A percentile compares a stretch with the other conserved stretches of the same genome.
These are phyloP conservation scores for Laburnicola sp. DNA, from an alignment of 2,329 filamentous ascomycete species.

Conservation along the genomic window DNA sequence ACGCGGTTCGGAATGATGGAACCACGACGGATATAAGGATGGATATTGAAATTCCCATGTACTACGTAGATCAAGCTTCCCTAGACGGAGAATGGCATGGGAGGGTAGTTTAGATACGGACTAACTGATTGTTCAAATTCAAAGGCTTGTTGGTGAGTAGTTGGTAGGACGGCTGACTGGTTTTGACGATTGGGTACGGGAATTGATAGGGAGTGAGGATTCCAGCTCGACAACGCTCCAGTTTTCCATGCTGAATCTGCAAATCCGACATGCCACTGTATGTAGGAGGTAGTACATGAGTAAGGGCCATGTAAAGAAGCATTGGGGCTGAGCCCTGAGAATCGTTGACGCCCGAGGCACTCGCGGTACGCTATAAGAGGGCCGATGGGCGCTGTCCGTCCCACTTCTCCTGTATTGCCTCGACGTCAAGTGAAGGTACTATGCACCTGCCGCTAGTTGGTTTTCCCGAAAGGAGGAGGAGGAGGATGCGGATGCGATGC, in stretches of 20 bases:
- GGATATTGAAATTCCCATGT: too few species aligned
- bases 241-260: background rate
- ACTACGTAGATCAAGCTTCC: too few species aligned
- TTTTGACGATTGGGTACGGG: too few species aligned
- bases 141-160: too few species aligned
- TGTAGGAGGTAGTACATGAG: background rate
- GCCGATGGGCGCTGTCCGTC: background rate
- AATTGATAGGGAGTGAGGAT: too few species aligned
- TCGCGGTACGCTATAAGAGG: slow-evolving; percentile 5
- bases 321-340: slow-evolving; percentile 3
- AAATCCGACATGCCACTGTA: background rate
- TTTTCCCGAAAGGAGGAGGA: background rate
- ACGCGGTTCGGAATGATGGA: too few species aligned
- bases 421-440: background rate
- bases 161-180: too few species aligned
- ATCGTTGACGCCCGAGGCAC: slow-evolving; percentile 7
- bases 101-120: too few species aligned
- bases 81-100: too few species aligned
- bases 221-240: too few species aligned
- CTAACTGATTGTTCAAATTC: too few species aligned
- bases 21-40: too few species aligned
- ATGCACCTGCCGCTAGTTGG: background rate
- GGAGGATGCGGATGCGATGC: background rate
- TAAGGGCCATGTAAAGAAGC: background rate
- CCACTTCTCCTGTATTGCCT: background rate